A percentile compares a stretch with the other conserved stretches of the same genome.
Evolutionary conservation across 768 basidiomycete species (phyloP).

Genomic region (Suillus decipiens): DNA sequence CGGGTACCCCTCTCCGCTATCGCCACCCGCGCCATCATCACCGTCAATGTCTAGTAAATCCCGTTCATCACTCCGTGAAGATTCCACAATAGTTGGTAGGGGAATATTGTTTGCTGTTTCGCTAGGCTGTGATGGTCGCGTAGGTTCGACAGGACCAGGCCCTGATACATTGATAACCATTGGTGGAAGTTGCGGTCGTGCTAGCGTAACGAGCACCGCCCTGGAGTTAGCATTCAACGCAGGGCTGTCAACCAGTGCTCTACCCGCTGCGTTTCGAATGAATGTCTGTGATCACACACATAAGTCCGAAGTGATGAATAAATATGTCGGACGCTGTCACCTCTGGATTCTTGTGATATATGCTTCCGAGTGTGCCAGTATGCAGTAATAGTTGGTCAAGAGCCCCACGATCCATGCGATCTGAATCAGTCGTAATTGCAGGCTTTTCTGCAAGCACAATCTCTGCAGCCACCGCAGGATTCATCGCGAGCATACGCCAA

Average conservation of each 20-base stretch:
- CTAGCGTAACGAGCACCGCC: constrained; percentile 63
- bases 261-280: constrained; percentile 86
- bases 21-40: constrained; percentile 25
- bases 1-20: constrained; percentile 34
- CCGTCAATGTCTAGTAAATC: constrained; percentile 23
- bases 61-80: constrained; percentile 16
- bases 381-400: constrained; percentile 93
- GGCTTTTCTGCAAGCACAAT: constrained; percentile 94
- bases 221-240: constrained; percentile 85
- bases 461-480: constrained; percentile 83
- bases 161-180: constrained; percentile 54
- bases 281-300: constrained; percentile 62
- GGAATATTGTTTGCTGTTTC: constrained; percentile 29
- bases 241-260: constrained; percentile 82
- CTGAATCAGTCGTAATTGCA: constrained; percentile 96
- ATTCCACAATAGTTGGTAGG: constrained; percentile 33
- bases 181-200: constrained; percentile 50
- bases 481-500: constrained; percentile 95
- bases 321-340: constrained; percentile 36
- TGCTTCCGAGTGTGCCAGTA: constrained; percentile 91
- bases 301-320: constrained; percentile 14
- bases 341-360: constrained; percentile 98
- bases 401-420: constrained; percentile 95
- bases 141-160: constrained; percentile 45
- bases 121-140: constrained; percentile 26